These are phyloP conservation scores for Ilyonectria mors-panacis DNA, from an alignment of 2,329 filamentous ascomycete species.

Conservation along the genomic window DNA sequence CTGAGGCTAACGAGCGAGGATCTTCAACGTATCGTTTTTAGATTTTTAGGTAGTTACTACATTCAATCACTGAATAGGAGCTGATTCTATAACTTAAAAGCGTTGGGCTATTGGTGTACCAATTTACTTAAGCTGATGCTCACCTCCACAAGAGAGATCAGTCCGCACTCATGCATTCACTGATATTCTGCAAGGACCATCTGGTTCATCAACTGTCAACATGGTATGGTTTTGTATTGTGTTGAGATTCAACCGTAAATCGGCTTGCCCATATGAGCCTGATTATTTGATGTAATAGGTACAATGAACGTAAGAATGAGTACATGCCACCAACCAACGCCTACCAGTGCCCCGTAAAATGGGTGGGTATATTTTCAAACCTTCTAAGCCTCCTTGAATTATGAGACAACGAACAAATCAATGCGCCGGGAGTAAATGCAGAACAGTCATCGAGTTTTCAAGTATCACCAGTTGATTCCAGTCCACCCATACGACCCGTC, in stretches of 20 bases:
- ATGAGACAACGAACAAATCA: conserved; percentile 10
- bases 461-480: conserved; percentile 56
- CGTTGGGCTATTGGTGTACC: background rate
- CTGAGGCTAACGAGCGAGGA: conserved; percentile 4
- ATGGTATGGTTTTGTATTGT: conserved; percentile 8
- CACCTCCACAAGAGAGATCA: no score
- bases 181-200: background rate
- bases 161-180: background rate
- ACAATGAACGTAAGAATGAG: conserved; percentile 28
- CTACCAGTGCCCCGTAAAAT: conserved; percentile 30
- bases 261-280: conserved; percentile 16
- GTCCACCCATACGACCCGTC: conserved; percentile 79
- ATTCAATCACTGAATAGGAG: background rate
- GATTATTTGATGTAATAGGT: conserved; percentile 8
- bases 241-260: conserved; percentile 8
- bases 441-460: background rate
- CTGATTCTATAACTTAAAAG: background rate
- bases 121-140: background rate
- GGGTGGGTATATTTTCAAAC: conserved; percentile 23
- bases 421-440: conserved; percentile 2
- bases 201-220: background rate
- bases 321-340: conserved; percentile 39
- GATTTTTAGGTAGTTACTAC: background rate
- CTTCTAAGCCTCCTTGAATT: conserved; percentile 12
- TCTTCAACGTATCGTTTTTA: background rate